These are phyloP conservation scores for Trichoderma sp. DNA, from an alignment of 2,329 filamentous ascomycete species.

Conservation along the genomic window DNA sequence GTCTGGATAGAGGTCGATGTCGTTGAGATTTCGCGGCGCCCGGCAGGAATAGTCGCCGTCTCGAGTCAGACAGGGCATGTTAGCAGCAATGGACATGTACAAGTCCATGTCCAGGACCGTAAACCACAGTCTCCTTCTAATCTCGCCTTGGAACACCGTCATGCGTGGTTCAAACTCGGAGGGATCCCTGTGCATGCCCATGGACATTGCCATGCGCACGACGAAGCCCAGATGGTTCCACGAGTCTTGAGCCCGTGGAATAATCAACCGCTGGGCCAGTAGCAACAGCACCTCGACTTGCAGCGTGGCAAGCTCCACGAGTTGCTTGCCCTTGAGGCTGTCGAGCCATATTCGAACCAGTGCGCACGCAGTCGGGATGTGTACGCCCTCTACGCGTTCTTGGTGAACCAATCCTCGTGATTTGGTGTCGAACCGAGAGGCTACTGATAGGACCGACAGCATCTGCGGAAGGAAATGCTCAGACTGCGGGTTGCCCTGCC, in stretches of 20 bases:
- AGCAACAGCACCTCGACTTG: constrained; percentile 53
- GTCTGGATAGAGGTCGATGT: constrained; percentile 46
- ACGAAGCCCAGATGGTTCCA: constrained; percentile 56
- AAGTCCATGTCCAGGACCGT: constrained; percentile 56
- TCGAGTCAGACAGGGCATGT: constrained; percentile 49
- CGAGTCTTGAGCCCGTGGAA: constrained; percentile 47
- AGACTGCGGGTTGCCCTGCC: constrained; percentile 45
- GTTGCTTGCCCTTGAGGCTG: constrained; percentile 48
- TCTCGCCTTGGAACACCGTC: constrained; percentile 50
- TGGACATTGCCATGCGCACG: constrained; percentile 56
- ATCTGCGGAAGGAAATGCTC: constrained; percentile 54
- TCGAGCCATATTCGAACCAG: constrained; percentile 55
- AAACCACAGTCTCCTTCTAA: constrained; percentile 54
- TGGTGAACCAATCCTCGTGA: constrained; percentile 46
- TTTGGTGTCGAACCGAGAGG: constrained; percentile 51
- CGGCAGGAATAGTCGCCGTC: constrained; percentile 53
- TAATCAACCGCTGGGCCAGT: constrained; percentile 52
- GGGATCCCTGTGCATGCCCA: constrained; percentile 57
- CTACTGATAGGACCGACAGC: constrained; percentile 51
- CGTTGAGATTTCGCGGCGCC: constrained; percentile 53
- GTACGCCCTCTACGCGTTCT: constrained; percentile 52
- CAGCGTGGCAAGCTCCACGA: constrained; percentile 51
- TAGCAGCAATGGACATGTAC: constrained; percentile 51
- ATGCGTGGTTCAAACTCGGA: constrained; percentile 51
- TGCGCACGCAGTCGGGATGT: constrained; percentile 55